A percentile compares a stretch with the other conserved stretches of the same genome.
Conservation (phyloP, 805 yeast species). For the Danielia oregonensis region DNA sequence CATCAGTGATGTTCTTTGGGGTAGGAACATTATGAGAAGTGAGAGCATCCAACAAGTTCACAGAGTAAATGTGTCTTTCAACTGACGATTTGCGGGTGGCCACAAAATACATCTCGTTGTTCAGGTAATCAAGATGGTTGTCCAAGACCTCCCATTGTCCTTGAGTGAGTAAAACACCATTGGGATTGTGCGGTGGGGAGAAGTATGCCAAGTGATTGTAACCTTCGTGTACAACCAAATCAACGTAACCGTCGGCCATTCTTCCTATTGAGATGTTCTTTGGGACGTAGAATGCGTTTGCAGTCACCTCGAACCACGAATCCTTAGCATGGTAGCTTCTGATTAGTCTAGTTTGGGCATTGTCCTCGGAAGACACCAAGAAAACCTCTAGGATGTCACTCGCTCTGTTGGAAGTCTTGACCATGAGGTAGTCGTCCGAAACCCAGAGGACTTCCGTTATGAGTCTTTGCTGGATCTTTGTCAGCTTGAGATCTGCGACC, state of each 20-base stretch:
- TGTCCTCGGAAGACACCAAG: constrained; percentile 30
- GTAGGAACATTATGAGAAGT: constrained; percentile 27
- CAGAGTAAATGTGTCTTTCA: constrained; percentile 80
- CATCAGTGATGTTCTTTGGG: constrained; percentile 32
- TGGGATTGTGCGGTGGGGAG: constrained; percentile 53
- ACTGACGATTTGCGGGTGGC: constrained; percentile 76
- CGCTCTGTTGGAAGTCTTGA: constrained; percentile 61
- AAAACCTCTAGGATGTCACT: constrained; percentile 55
- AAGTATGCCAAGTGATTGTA: constrained; percentile 81
- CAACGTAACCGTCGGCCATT: constrained; percentile 67
- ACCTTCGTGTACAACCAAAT: constrained; percentile 58
- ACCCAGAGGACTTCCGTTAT: constrained; percentile 66
- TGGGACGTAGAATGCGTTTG: constrained; percentile 34
- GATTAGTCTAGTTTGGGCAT: constrained; percentile 30
- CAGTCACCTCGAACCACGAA: constrained; percentile 56
- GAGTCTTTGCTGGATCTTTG: constrained; percentile 23
- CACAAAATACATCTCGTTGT: constrained; percentile 51
- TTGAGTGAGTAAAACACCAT: constrained; percentile 49
- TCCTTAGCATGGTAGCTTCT: constrained; percentile 46
- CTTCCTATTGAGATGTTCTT: constrained; percentile 31
- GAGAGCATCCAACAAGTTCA: constrained; percentile 46
- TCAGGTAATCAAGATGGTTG: constrained; percentile 36
- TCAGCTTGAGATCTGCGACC: constrained; percentile 8
- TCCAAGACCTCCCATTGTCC: constrained; percentile 85
- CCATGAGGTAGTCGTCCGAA: constrained; percentile 42